Conservation (phyloP, 139 green algal species). For the Chloropicon primus region DNA sequence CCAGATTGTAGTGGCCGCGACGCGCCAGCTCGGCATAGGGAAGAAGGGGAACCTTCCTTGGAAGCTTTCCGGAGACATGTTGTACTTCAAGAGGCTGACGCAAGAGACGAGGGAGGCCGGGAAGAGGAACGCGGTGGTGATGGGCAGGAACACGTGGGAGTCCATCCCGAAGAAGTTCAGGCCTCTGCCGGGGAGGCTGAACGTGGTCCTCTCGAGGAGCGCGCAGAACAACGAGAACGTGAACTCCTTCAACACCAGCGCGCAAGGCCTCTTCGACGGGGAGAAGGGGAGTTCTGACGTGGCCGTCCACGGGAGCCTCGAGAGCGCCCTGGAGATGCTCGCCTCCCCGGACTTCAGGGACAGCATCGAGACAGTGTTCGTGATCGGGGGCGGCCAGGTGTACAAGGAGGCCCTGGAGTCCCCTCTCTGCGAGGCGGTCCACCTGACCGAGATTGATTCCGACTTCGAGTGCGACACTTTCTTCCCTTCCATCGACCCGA, state of each 20-base stretch:
- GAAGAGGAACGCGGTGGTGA: conserved; percentile 89
- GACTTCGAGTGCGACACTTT: conserved; percentile 78
- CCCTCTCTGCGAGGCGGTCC: conserved; percentile 61
- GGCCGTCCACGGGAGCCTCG: conserved; percentile 40
- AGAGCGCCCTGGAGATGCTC: conserved; percentile 56
- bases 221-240: conserved; percentile 13
- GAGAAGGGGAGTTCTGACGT: conserved; percentile 16
- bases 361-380: conserved; percentile 74
- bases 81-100: conserved; percentile 85
- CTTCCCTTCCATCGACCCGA: conserved; percentile 53
- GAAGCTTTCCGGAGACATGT: conserved; percentile 73
- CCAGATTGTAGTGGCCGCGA: conserved; percentile 83
- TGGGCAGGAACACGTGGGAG: conserved; percentile 97
- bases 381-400: conserved; percentile 90
- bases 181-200: conserved; percentile 76
- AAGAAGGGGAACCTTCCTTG: conserved; percentile 53
- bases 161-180: conserved; percentile 82
- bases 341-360: conserved; percentile 8
- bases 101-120: conserved; percentile 23
- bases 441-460: conserved; percentile 42
- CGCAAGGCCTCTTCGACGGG: neutral
- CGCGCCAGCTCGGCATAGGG: conserved; percentile 67
- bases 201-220: conserved; percentile 77
- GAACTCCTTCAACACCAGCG: neutral
- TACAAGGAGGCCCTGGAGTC: conserved; percentile 51